Conservation (phyloP, 2,329 filamentous ascomycete genomes). For the Fusarium drepaniforme region DNA sequence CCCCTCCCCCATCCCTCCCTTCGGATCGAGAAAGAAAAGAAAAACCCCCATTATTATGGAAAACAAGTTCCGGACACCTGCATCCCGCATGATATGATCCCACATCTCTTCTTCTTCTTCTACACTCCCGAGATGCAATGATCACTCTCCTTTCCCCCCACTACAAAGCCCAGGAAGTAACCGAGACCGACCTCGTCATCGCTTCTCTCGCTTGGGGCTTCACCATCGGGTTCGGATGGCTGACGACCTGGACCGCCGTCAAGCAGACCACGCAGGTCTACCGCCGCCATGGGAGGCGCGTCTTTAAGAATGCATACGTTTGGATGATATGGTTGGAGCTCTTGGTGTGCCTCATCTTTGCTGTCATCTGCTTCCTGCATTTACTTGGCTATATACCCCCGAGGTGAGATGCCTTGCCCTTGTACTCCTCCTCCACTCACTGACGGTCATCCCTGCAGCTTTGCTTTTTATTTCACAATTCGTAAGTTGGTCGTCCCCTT, state of each 20-base stretch:
- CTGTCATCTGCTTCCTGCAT: constrained; percentile 49
- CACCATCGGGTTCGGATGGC: constrained; percentile 55
- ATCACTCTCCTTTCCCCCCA: constrained; percentile 41
- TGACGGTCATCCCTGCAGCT: constrained; percentile 31
- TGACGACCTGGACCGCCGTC: constrained; percentile 53
- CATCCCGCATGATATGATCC: constrained; percentile 13
- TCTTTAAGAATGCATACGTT: constrained; percentile 55
- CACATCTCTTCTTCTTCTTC: background rate
- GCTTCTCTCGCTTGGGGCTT: constrained; percentile 53
- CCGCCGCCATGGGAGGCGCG: constrained; percentile 46
- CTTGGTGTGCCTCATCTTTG: constrained; percentile 55
- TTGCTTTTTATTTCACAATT: constrained; percentile 45
- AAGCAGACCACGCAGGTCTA: constrained; percentile 52
- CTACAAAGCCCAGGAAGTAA: constrained; percentile 36
- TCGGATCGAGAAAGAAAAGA: background rate
- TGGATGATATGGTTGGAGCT: constrained; percentile 64
- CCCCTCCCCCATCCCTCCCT: background rate
- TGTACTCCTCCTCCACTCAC: background rate
- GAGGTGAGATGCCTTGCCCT: constrained; percentile 28
- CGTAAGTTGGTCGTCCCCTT: constrained; percentile 21
- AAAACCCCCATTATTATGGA: constrained; percentile 18
- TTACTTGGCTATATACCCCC: constrained; percentile 40
- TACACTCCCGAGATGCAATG: constrained; percentile 29
- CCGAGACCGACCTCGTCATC: constrained; percentile 37
- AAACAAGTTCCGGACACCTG: constrained; percentile 14